phyloP scores from a whole-genome alignment of 352 stramenopile species.

The Phytophthora syringae region DNA sequence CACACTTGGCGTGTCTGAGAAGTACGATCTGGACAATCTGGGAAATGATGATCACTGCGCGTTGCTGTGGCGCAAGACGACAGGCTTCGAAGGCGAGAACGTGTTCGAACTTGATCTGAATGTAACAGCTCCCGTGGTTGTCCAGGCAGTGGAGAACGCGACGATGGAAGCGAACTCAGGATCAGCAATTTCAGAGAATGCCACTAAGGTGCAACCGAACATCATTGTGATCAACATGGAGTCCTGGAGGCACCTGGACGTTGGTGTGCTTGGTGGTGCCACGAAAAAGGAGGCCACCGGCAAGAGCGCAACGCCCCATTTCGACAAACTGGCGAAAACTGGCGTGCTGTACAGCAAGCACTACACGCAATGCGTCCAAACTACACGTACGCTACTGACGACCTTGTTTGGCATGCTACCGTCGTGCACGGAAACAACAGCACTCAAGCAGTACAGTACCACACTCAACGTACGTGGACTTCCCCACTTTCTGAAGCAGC shows the following conservation, averaged over 20 bases:
- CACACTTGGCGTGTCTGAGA: constrained; percentile 53
- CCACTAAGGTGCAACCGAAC: constrained; percentile 44
- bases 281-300: constrained; percentile 51
- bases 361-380: constrained; percentile 76
- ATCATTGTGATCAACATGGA: constrained; percentile 83
- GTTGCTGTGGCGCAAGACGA: constrained; percentile 71
- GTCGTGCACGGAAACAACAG: constrained; percentile 70
- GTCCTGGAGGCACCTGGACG: constrained; percentile 70
- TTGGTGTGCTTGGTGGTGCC: constrained; percentile 64
- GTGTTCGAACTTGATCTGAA: constrained; percentile 59
- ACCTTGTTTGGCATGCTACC: constrained; percentile 78
- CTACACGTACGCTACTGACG: constrained; percentile 67
- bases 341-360: constrained; percentile 73
- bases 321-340: constrained; percentile 59
- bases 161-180: not conserved
- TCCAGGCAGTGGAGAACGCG: not conserved
- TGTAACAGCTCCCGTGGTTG: constrained; percentile 8
- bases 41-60: constrained; percentile 73
- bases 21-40: constrained; percentile 48
- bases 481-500: constrained; percentile 71
- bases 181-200: constrained; percentile 12
- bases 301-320: constrained; percentile 63
- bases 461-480: constrained; percentile 57
- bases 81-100: constrained; percentile 53
- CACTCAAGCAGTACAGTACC: constrained; percentile 64